These are phyloP conservation scores for Goniomonas avonlea DNA, from an alignment of 78 protist genomes.

Conservation along the genomic window DNA sequence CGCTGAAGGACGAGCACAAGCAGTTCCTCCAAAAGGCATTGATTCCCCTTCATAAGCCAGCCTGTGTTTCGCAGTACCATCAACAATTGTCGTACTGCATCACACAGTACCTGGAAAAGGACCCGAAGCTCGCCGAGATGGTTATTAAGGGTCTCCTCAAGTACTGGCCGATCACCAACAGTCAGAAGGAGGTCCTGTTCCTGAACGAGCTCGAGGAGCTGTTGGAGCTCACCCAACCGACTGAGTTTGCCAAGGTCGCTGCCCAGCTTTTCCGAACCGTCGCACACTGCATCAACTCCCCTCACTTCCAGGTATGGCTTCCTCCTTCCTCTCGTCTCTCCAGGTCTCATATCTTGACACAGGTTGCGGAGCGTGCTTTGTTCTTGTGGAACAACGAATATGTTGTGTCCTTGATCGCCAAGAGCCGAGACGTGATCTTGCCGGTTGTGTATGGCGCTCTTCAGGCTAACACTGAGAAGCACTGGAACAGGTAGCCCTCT, in stretches of 20 bases:
- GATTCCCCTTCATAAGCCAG: constrained; percentile 72
- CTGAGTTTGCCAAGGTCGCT: constrained; percentile 38
- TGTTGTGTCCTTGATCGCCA: constrained; percentile 42
- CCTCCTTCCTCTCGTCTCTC: too few relatives aligned
- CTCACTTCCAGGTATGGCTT: constrained; percentile 54
- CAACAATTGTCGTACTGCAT: constrained; percentile 77
- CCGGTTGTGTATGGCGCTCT: constrained; percentile 50
- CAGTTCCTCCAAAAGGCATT: constrained; percentile 62
- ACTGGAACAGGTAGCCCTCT: not conserved
- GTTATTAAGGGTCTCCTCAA: constrained; percentile 47
- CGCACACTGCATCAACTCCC: constrained; percentile 42
- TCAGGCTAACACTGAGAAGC: not conserved
- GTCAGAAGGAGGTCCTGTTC: constrained; percentile 65
- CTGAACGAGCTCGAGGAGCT: constrained; percentile 72
- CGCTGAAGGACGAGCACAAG: constrained; percentile 89
- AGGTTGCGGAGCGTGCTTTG: constrained; percentile 73
- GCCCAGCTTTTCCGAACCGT: constrained; percentile 49
- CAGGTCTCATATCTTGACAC: not conserved
- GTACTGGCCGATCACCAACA: constrained; percentile 63
- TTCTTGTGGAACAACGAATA: constrained; percentile 66
- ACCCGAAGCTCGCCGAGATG: constrained; percentile 34
- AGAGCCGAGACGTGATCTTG: constrained; percentile 34
- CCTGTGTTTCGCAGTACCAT: constrained; percentile 46
- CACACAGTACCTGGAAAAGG: constrained; percentile 78
- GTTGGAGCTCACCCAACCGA: constrained; percentile 48